Percentiles rank a stretch among this genome's conserved stretches.
These are phyloP conservation scores for Naematelia encephala DNA, from an alignment of 768 basidiomycete species.

Conservation along the genomic window DNA sequence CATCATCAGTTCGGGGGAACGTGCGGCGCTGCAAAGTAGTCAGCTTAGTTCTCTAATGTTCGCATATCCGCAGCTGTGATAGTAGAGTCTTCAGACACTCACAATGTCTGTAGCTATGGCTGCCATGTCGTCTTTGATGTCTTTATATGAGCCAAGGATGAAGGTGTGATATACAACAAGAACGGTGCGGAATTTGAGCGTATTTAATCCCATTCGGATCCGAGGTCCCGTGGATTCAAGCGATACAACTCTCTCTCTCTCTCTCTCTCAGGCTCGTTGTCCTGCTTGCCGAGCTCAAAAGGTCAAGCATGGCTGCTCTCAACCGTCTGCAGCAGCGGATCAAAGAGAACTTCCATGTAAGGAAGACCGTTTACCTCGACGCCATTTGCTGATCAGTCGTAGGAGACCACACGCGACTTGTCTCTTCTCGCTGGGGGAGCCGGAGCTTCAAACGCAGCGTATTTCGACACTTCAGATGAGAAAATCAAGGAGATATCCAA, in stretches of 20 bases:
- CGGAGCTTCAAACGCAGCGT: constrained; percentile 23
- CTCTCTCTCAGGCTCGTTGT: neutral
- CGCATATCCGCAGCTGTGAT: neutral
- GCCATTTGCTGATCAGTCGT: neutral
- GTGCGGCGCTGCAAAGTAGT: constrained; percentile 29
- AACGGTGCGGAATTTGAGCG: too few species aligned
- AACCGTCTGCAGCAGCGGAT: constrained; percentile 46
- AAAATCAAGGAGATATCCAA: constrained; percentile 75
- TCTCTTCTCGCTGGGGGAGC: constrained; percentile 36
- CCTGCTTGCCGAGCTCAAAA: neutral
- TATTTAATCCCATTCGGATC: too few species aligned
- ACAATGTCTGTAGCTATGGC: constrained; percentile 42
- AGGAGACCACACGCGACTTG: constrained; percentile 49
- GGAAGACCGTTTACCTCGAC: neutral
- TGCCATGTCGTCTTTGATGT: constrained; percentile 23
- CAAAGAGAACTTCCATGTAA: constrained; percentile 48
- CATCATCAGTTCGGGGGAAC: constrained; percentile 51
- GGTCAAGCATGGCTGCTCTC: constrained; percentile 36
- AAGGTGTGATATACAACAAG: too few species aligned
- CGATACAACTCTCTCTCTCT: too few species aligned
- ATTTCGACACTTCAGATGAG: constrained; percentile 61
- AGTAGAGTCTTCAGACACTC: constrained; percentile 6
- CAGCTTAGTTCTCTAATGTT: neutral
- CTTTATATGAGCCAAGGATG: too few species aligned
- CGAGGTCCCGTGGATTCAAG: neutral